Conservation (phyloP, 805 yeast species). For the Candida glaebosa region DNA sequence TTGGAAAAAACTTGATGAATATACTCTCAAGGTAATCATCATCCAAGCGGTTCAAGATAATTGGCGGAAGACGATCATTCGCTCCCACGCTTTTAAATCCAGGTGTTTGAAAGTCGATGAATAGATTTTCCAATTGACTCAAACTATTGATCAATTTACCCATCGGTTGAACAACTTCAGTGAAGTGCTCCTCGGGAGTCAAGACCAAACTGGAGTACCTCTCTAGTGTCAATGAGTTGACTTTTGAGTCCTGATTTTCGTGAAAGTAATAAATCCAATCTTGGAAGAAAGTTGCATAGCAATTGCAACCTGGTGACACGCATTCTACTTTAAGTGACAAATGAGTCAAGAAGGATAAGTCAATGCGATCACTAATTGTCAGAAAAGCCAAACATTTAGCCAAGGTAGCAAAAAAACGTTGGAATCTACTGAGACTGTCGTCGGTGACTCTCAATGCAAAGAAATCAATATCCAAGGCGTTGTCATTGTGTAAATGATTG, state of each 20-base stretch:
- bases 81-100: constrained; percentile 36
- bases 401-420: too few relatives aligned
- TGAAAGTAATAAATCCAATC: constrained; percentile 21
- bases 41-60: constrained; percentile 27
- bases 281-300: constrained; percentile 25
- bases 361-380: constrained; percentile 20
- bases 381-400: neutral
- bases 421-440: neutral
- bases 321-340: constrained; percentile 30
- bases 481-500: constrained; percentile 30
- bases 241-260: constrained; percentile 28
- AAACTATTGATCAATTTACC: constrained; percentile 27
- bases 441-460: neutral
- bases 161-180: constrained; percentile 27
- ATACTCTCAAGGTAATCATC: constrained; percentile 35
- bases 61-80: constrained; percentile 26
- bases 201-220: constrained; percentile 28
- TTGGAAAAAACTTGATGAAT: constrained; percentile 22
- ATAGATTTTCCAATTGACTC: constrained; percentile 18
- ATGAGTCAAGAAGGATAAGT: constrained; percentile 18
- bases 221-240: constrained; percentile 26
- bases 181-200: constrained; percentile 31
- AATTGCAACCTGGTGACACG: constrained; percentile 25
- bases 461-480: neutral
- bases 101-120: constrained; percentile 32